Percentiles rank a stretch among this genome's conserved stretches.
Conservation (phyloP, 176 grass and related monocot genomes). For the barley (Hordeum vulgare) region DNA sequence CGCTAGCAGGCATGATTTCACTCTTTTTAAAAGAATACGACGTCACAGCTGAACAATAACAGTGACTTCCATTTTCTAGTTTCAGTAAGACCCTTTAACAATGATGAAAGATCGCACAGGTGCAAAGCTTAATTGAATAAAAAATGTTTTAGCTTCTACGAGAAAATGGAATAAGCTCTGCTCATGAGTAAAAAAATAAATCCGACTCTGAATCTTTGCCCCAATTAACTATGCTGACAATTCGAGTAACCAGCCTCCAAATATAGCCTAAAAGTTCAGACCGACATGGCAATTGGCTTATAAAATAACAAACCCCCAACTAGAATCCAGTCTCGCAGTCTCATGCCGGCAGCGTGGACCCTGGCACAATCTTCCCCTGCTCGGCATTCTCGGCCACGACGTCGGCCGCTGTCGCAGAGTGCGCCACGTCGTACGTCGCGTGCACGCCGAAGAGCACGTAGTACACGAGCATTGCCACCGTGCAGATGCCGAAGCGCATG, state of each 20-base stretch:
- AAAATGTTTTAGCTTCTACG: not conserved
- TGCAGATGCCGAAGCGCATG: conserved; percentile 4
- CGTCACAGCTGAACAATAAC: too few species aligned
- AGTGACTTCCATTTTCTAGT: too few species aligned
- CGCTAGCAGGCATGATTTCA: too few species aligned
- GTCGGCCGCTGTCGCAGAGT: not conserved
- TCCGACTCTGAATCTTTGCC: not conserved
- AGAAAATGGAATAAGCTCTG: not conserved
- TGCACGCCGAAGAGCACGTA: conserved; percentile 1
- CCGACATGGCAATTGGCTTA: not conserved
- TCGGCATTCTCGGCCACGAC: not conserved
- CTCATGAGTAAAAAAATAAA: not conserved
- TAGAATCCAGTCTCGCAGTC: not conserved
- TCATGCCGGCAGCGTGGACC: not conserved
- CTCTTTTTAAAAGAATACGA: too few species aligned
- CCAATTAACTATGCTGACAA: not conserved
- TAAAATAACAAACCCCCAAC: not conserved
- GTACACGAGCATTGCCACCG: not conserved
- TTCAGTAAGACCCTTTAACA: too few species aligned
- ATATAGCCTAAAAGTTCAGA: not conserved
- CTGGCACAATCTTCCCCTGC: conserved; percentile 2
- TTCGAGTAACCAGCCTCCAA: not conserved
- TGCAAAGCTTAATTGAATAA: not conserved
- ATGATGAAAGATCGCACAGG: not conserved
- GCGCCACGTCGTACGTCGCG: not conserved